These are phyloP conservation scores for Melampsora abietis-canadensis DNA, from an alignment of 1,284 basidiomycete genomes.

Conservation along the genomic window DNA sequence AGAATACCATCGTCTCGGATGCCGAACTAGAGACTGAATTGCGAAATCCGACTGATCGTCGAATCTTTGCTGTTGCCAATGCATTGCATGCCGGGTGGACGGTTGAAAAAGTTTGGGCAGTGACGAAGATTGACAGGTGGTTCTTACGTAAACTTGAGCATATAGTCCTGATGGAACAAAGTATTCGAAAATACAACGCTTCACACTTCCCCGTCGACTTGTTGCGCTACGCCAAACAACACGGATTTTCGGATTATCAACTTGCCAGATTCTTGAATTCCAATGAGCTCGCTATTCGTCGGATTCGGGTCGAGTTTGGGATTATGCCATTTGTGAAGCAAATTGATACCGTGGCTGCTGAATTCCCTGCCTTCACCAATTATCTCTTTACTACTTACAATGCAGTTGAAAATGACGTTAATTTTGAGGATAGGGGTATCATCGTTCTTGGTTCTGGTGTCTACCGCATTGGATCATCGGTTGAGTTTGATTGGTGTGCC, in stretches of 20 bases:
- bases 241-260: slow-evolving; percentile 93
- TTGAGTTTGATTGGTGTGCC: slow-evolving; percentile 99
- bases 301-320: slow-evolving; percentile 74
- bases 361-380: slow-evolving; percentile 98
- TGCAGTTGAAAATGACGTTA: slow-evolving; percentile 83
- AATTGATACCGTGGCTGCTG: slow-evolving; percentile 97
- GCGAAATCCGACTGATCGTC: slow-evolving; percentile 81
- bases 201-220: slow-evolving; percentile 66
- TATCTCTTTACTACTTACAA: slow-evolving; percentile 99
- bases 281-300: slow-evolving; percentile 82
- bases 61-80: slow-evolving; percentile 83
- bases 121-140: slow-evolving; percentile 98
- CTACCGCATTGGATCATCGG: slow-evolving; percentile 96
- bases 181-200: slow-evolving; percentile 63
- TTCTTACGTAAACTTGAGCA: slow-evolving; percentile 85
- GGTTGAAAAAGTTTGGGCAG: slow-evolving; percentile 91
- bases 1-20: slow-evolving; percentile 59
- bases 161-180: slow-evolving; percentile 72
- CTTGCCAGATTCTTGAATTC: slow-evolving; percentile 75
- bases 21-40: slow-evolving; percentile 81
- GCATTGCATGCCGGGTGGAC: slow-evolving; percentile 85
- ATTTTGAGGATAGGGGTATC: slow-evolving; percentile 84
- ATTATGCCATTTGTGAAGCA: slow-evolving; percentile 94
- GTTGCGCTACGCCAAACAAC: slow-evolving; percentile 82
- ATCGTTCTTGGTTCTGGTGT: slow-evolving; percentile 98